These are phyloP conservation scores for Arthroderma uncinatum DNA, from an alignment of 2,329 filamentous ascomycete species.

Conservation along the genomic window DNA sequence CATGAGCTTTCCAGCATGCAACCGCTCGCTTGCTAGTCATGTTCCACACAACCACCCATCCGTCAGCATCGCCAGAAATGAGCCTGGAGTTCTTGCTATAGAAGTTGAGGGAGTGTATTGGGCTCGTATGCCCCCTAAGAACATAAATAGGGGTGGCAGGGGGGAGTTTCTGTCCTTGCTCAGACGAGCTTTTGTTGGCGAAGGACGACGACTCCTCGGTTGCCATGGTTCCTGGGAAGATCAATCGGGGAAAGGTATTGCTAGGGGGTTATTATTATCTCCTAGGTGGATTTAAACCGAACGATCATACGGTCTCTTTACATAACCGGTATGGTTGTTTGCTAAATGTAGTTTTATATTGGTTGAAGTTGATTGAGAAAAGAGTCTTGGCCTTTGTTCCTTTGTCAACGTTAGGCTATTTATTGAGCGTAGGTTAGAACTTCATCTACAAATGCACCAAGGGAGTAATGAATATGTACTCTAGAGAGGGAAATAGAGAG, in stretches of 20 bases:
- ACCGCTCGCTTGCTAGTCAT: slow-evolving; percentile 66
- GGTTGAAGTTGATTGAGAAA: neutral
- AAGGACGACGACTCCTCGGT: neutral
- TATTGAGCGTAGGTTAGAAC: no score
- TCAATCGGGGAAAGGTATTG: neutral
- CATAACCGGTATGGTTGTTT: neutral
- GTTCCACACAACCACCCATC: slow-evolving; percentile 80
- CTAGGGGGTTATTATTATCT: neutral
- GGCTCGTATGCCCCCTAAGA: slow-evolving; percentile 71
- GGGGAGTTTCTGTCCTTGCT: slow-evolving; percentile 18
- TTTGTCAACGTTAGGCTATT: no score
- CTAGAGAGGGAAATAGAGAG: no score
- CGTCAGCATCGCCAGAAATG: slow-evolving; percentile 77
- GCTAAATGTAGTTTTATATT: neutral
- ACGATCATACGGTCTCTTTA: neutral
- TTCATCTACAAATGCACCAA: no score
- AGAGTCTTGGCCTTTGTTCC: neutral
- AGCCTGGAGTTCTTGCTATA: slow-evolving; percentile 63
- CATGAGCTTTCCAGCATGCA: slow-evolving; percentile 79
- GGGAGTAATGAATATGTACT: no score
- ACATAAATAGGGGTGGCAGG: slow-evolving; percentile 55
- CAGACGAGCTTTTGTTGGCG: neutral
- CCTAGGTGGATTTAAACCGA: neutral
- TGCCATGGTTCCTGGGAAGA: neutral
- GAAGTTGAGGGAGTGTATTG: slow-evolving; percentile 68